Evolutionary conservation across 345 rosid genomes (phyloP).

Genomic region (Kandelia obovata): DNA sequence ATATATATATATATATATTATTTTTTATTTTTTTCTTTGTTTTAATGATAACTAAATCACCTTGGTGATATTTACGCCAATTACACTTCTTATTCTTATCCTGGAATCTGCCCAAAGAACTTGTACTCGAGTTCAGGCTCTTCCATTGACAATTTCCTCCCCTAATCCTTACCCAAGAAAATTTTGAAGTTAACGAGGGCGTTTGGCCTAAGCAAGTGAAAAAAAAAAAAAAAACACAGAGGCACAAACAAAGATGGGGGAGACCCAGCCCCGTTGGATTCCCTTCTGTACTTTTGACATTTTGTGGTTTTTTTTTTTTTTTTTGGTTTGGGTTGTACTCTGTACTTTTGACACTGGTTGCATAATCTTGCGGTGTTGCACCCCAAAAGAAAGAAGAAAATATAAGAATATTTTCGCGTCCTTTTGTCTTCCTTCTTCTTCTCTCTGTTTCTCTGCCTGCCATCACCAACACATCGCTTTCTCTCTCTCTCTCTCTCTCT

Average conservation of each 20-base stretch:
- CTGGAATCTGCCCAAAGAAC: too few relatives aligned
- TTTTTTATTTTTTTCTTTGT: too few relatives aligned
- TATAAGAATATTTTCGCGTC: slow-evolving; percentile 27
- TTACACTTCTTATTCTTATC: too few relatives aligned
- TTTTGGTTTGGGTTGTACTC: too few relatives aligned
- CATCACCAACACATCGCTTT: slow-evolving; percentile 1
- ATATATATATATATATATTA: too few relatives aligned
- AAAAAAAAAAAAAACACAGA: too few relatives aligned
- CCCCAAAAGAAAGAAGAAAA: slow-evolving; percentile 9
- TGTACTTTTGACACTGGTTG: slow-evolving; percentile 17
- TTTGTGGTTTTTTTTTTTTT: background rate
- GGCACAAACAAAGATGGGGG: background rate
- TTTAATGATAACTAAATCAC: too few relatives aligned
- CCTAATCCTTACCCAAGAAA: too few relatives aligned
- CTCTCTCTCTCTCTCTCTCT: slow-evolving; percentile 6
- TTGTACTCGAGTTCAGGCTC: too few relatives aligned
- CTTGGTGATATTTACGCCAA: too few relatives aligned
- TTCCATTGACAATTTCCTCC: too few relatives aligned
- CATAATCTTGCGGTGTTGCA: background rate
- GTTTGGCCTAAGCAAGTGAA: background rate
- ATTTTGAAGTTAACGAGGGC: background rate
- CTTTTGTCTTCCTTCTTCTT: slow-evolving; percentile 1
- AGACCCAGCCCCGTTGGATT: slow-evolving; percentile 2
- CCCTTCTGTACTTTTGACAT: slow-evolving; percentile 20
- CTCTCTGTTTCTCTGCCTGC: background rate